A percentile compares a stretch with the other conserved stretches of the same genome.
Evolutionary conservation across 345 rosid species (phyloP).

Genomic region (Erysimum cheiranthoides): DNA sequence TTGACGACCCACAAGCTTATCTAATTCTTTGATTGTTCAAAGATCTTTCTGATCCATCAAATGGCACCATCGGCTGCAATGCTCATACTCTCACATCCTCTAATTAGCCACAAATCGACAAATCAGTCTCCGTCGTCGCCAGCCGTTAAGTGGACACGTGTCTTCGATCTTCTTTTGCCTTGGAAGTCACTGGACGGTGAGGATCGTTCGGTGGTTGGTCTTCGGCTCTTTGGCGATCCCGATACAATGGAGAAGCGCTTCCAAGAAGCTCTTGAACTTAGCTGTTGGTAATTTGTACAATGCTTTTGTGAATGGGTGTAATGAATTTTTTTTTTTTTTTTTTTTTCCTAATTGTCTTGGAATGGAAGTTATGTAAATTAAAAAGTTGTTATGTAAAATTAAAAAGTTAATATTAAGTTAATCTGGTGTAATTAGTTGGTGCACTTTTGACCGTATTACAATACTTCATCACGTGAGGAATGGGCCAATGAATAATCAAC

Average conservation of each 20-base stretch:
- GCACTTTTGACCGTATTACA: too few species aligned
- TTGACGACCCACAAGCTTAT: neutral
- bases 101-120: slow-evolving; percentile 24
- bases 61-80: slow-evolving; percentile 84
- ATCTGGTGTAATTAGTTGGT: too few species aligned
- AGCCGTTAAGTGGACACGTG: neutral
- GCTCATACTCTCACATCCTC: slow-evolving; percentile 54
- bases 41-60: neutral
- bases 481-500: too few species aligned
- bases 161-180: neutral
- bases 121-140: slow-evolving; percentile 29
- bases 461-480: too few species aligned
- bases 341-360: slow-evolving; percentile 1
- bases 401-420: too few species aligned
- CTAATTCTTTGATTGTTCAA: neutral
- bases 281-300: slow-evolving; percentile 44
- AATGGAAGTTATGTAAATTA: neutral
- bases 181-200: slow-evolving; percentile 24
- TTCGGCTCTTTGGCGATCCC: slow-evolving; percentile 30
- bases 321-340: neutral
- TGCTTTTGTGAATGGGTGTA: neutral
- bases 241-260: slow-evolving; percentile 51
- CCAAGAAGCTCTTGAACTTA: slow-evolving; percentile 54
- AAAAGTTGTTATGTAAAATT: slow-evolving; percentile 5
- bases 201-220: slow-evolving; percentile 9